Evolutionary conservation across 1,284 basidiomycete species (phyloP).

Genomic region (Ganoderma meredithae): DNA sequence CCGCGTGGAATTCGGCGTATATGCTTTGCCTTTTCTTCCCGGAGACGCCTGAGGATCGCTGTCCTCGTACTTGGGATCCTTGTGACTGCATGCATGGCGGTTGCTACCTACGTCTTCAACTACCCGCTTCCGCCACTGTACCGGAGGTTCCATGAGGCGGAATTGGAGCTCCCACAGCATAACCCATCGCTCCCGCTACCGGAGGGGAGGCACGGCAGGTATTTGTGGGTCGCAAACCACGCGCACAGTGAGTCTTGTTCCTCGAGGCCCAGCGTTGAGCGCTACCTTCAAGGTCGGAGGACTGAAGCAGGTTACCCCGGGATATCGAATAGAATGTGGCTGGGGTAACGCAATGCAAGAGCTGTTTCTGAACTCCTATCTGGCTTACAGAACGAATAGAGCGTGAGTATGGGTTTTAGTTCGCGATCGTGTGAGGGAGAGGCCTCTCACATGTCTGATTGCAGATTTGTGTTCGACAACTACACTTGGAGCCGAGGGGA

Average conservation of each 20-base stretch:
- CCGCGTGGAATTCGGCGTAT: background rate
- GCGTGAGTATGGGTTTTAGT: conserved; percentile 41
- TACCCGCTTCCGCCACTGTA: conserved; percentile 52
- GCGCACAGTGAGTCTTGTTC: conserved; percentile 43
- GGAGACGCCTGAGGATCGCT: conserved; percentile 13
- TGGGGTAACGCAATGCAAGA: conserved; percentile 55
- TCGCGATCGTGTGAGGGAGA: conserved; percentile 9
- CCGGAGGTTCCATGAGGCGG: conserved; percentile 51
- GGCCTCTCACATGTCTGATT: background rate
- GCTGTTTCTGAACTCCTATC: conserved; percentile 43
- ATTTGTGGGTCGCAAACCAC: conserved; percentile 57
- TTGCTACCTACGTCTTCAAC: conserved; percentile 18
- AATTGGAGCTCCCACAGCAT: conserved; percentile 55
- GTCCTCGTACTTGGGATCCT: conserved; percentile 19
- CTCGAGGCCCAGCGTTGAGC: background rate
- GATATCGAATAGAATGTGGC: conserved; percentile 41
- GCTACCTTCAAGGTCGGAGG: background rate
- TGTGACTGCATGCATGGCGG: background rate
- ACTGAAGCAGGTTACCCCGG: background rate
- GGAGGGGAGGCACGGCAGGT: conserved; percentile 52
- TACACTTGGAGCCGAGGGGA: conserved; percentile 45
- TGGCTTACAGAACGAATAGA: conserved; percentile 43
- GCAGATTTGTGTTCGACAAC: conserved; percentile 50
- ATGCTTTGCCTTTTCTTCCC: conserved; percentile 9
- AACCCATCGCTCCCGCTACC: conserved; percentile 46